Evolutionary conservation across 306 rosid species (phyloP).

Genomic region (Corylus avellana): DNA sequence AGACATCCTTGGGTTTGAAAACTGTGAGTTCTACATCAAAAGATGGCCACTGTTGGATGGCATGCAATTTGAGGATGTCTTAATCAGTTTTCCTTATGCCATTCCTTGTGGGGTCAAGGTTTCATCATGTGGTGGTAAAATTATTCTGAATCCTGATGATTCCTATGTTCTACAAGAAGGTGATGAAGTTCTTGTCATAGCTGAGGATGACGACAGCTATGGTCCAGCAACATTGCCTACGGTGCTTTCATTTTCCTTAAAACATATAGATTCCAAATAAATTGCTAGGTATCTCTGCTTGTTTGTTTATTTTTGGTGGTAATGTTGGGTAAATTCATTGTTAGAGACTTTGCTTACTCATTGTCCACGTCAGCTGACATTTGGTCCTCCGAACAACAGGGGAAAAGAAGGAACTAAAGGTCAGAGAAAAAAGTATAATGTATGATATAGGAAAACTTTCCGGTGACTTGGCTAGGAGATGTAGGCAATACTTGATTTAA

Average conservation of each 20-base stretch:
- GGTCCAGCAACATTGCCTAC: constrained; percentile 75
- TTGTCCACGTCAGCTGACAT: not conserved
- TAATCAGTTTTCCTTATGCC: constrained; percentile 84
- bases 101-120: constrained; percentile 94
- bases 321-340: constrained; percentile 25
- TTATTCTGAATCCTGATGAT: constrained; percentile 82
- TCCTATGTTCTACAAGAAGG: constrained; percentile 82
- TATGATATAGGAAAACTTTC: constrained; percentile 5
- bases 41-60: constrained; percentile 89
- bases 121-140: constrained; percentile 72
- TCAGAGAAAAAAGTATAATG: not conserved
- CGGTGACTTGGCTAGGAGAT: not conserved
- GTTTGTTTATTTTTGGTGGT: constrained; percentile 16
- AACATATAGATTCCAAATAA: constrained; percentile 21
- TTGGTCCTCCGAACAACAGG: constrained; percentile 5
- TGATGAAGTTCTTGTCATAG: constrained; percentile 84
- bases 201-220: constrained; percentile 92
- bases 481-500: not conserved
- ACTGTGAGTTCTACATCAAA: constrained; percentile 91
- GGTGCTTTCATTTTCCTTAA: constrained; percentile 58
- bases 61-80: constrained; percentile 70
- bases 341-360: constrained; percentile 9
- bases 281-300: constrained; percentile 12
- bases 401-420: not conserved
- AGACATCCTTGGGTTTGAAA: constrained; percentile 93